Evolutionary conservation across 1,284 basidiomycete species (phyloP).

Genomic region (Pulchroboletus neoregius): DNA sequence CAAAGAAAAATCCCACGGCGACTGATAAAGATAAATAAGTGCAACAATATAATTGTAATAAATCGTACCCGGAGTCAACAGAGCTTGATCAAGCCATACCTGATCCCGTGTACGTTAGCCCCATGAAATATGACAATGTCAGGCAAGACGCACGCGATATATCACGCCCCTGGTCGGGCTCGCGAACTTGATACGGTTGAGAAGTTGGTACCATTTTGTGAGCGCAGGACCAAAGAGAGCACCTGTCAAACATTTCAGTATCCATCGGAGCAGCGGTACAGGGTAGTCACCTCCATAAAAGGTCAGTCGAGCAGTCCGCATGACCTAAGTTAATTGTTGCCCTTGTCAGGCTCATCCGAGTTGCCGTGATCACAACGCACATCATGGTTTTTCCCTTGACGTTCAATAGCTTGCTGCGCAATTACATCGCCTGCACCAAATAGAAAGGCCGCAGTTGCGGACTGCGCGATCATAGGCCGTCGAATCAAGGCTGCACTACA

Average conservation of each 20-base stretch:
- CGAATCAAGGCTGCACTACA: slow-evolving; percentile 56
- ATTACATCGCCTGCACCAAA: slow-evolving; percentile 80
- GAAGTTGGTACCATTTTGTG: slow-evolving; percentile 67
- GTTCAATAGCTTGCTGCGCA: slow-evolving; percentile 79
- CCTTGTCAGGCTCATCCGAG: background rate
- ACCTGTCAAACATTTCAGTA: slow-evolving; percentile 37
- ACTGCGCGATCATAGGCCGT: slow-evolving; percentile 63
- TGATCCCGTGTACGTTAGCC: slow-evolving; percentile 28
- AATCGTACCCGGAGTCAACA: slow-evolving; percentile 59
- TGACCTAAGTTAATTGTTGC: slow-evolving; percentile 42
- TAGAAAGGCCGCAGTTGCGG: slow-evolving; percentile 60
- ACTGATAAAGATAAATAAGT: slow-evolving; percentile 35
- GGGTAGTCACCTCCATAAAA: slow-evolving; percentile 63
- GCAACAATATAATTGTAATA: background rate
- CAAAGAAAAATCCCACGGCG: slow-evolving; percentile 70
- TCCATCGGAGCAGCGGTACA: background rate
- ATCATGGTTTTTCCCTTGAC: slow-evolving; percentile 62
- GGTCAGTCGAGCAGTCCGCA: slow-evolving; percentile 65
- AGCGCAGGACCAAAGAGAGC: slow-evolving; percentile 67
- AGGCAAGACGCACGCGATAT: slow-evolving; percentile 47
- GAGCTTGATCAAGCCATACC: slow-evolving; percentile 72
- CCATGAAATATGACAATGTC: background rate
- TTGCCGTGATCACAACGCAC: slow-evolving; percentile 39
- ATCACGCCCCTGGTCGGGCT: slow-evolving; percentile 53
- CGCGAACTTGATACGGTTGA: slow-evolving; percentile 60